phyloP scores from a whole-genome alignment of 306 rosid genomes.

The Leucaena leucocephala region DNA sequence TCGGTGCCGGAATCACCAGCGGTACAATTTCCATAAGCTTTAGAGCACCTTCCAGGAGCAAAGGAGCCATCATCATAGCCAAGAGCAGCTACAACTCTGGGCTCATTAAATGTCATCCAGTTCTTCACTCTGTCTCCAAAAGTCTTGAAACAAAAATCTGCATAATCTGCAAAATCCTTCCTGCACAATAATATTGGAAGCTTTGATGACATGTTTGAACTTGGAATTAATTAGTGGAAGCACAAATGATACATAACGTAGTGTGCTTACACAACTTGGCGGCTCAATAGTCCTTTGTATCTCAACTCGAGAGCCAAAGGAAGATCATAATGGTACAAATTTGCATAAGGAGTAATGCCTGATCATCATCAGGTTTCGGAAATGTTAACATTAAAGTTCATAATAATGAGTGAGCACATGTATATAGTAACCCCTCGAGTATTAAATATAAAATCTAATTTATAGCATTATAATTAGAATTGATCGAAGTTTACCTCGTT shows the following conservation, averaged over 20 bases:
- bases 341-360: constrained; percentile 95
- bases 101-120: constrained; percentile 95
- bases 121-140: constrained; percentile 93
- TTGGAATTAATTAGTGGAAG: neutral
- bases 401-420: neutral
- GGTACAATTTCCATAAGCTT: constrained; percentile 76
- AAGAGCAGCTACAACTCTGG: constrained; percentile 88
- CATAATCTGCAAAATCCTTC: constrained; percentile 87
- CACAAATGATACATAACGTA: neutral
- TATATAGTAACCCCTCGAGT: neutral
- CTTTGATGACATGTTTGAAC: neutral
- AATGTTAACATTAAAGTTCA: neutral
- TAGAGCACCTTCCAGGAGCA: constrained; percentile 96
- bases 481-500: constrained; percentile 55
- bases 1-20: constrained; percentile 84
- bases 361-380: constrained; percentile 26
- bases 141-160: constrained; percentile 90
- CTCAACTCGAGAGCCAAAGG: constrained; percentile 80
- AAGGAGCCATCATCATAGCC: constrained; percentile 82
- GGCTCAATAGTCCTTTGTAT: constrained; percentile 71
- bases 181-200: constrained; percentile 46
- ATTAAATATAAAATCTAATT: too few species aligned
- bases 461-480: neutral
- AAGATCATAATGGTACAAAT: constrained; percentile 92
- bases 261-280: constrained; percentile 76